Evolutionary conservation across 371 early-diverging fungal species (phyloP).

Genomic region (Batkoa obscura): DNA sequence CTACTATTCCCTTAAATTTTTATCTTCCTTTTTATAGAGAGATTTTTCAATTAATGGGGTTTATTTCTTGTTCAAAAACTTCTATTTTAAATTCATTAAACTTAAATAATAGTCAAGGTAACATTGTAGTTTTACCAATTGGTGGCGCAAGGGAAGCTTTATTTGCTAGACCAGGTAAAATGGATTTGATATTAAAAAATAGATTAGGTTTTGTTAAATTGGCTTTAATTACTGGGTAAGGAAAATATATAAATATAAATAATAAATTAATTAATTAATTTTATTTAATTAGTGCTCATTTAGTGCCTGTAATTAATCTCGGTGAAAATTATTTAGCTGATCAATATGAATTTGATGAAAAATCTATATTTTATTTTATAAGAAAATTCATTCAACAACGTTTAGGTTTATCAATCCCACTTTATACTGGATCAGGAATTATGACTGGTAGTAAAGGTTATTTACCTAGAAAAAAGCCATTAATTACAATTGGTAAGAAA

Average conservation of each 20-base stretch:
- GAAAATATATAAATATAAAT: no score
- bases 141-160: conserved; percentile 67
- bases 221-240: conserved; percentile 52
- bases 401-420: conserved; percentile 18
- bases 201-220: conserved; percentile 65
- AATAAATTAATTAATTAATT: no score
- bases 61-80: conserved; percentile 49
- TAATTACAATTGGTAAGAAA: conserved; percentile 1
- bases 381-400: conserved; percentile 6
- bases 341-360: conserved; percentile 9
- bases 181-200: conserved; percentile 42
- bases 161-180: conserved; percentile 35
- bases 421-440: conserved; percentile 52
- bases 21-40: conserved; percentile 55
- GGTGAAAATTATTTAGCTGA: conserved; percentile 70
- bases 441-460: conserved; percentile 13
- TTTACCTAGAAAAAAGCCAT: neutral
- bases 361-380: conserved; percentile 1
- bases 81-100: conserved; percentile 53
- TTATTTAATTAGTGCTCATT: no score
- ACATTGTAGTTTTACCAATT: conserved; percentile 47
- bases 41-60: conserved; percentile 39
- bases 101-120: conserved; percentile 52
- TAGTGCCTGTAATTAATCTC: conserved; percentile 59
- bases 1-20: conserved; percentile 40